Evolutionary conservation across 768 basidiomycete genomes (phyloP), one percentile per base, ranked within the genome.

Genomic region (Udeniomyces megalosporus): DNA sequence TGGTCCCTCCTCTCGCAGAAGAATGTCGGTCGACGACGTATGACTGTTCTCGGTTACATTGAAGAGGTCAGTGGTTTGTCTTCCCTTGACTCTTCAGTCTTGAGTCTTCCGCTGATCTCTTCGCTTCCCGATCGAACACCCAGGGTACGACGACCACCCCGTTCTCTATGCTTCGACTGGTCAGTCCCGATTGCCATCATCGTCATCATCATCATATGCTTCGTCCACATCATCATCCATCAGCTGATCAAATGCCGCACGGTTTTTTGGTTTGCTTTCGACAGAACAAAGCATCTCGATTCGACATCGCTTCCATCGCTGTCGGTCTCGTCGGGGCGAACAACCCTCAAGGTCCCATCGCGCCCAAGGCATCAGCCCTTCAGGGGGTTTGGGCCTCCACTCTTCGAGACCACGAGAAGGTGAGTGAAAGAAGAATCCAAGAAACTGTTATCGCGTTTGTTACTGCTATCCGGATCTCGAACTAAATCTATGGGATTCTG

Each of bases 371-470:
- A 11, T 84, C 86, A 63, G 76, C 79, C 67, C 71, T 77, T 53
- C 79, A 80, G 59, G 81, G 79, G 60, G 74, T 74, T 63, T 74
- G 86, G 66, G 77, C 78, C 72, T 85, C 87, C 65, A 72, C 82
- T 59, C 78, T 78, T 5, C 73, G 77, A 65, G 82, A 82, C 70
- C 83, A 83, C 68, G 78, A 74, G 53, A 79, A 82, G 35, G 58
- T 52, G 35, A 20, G 54, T 31, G n/a, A n/a, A n/a, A n/a, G n/a
- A n/a, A n/a, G n/a, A n/a, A 22, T 7, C 24, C 11, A 2, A 6
- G 20, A 12, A 26, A 22, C 3, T 42, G 8, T 17, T 42, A 42
- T 42, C 38, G 8, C 38, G 10, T 17, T 42, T 17, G 10, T 8
- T 42, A 17, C 8, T 42, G 10, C 38, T 42, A 8, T 17, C 17